Evolutionary conservation across 192 early-diverging fungal genomes (phyloP).

Genomic region (Coemansia sp.): DNA sequence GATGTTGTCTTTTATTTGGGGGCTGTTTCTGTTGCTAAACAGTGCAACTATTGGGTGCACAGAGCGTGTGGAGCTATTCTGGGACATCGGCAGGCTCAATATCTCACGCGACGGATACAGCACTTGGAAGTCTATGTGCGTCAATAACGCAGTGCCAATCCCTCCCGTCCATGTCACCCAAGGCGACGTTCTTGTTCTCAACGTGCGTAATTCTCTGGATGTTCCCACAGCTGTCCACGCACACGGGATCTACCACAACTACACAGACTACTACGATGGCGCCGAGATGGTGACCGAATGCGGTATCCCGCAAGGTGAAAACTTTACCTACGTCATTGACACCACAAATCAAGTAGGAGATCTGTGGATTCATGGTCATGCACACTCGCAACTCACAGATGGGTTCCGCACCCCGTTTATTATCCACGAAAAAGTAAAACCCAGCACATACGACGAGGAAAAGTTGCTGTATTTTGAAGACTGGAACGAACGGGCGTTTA

Average conservation of each 20-base stretch:
- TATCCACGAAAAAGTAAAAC: constrained; percentile 48
- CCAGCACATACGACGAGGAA: constrained; percentile 60
- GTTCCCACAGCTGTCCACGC: constrained; percentile 61
- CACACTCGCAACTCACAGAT: constrained; percentile 67
- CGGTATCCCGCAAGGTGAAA: constrained; percentile 60
- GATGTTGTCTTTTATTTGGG: background rate
- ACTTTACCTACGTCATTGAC: constrained; percentile 62
- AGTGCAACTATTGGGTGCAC: background rate
- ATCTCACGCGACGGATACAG: constrained; percentile 60
- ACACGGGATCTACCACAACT: constrained; percentile 75
- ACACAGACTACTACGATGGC: constrained; percentile 64
- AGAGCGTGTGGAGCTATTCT: constrained; percentile 31
- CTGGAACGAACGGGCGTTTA: constrained; percentile 50
- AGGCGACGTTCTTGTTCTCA: constrained; percentile 28
- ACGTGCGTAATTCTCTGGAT: constrained; percentile 47
- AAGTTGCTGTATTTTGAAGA: constrained; percentile 58
- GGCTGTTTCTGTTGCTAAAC: background rate
- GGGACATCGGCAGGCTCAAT: constrained; percentile 59
- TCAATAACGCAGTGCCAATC: constrained; percentile 59
- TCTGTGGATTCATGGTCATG: constrained; percentile 77
- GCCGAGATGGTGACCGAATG: constrained; percentile 64
- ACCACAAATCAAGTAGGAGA: constrained; percentile 57
- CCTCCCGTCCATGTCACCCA: constrained; percentile 4
- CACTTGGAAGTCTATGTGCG: constrained; percentile 57
- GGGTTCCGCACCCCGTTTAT: constrained; percentile 69